Evolutionary conservation across 805 yeast genomes (phyloP).

Genomic region (Starmera caribaea): DNA sequence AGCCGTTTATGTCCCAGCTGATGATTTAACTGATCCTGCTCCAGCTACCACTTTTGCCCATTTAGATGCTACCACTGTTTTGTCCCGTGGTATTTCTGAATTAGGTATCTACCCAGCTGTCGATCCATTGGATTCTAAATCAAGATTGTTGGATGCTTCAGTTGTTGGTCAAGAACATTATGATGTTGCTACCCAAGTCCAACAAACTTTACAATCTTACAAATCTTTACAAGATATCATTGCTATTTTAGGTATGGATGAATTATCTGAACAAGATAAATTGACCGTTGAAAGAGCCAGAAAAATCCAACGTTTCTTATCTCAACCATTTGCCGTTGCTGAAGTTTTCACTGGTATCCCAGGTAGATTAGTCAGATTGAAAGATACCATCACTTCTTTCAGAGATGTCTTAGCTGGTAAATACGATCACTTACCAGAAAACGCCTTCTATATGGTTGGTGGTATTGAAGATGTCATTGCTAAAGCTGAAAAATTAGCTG

Average conservation of each 20-base stretch:
- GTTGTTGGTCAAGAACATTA: conserved; percentile 99
- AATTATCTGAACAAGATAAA: conserved; percentile 97
- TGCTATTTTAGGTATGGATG: conserved; percentile 99
- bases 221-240: conserved; percentile 99
- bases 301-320: conserved; percentile 99
- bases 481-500: conserved; percentile 98
- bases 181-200: conserved; percentile 88
- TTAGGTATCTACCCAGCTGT: conserved; percentile 99
- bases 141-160: conserved; percentile 94
- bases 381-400: conserved; percentile 92
- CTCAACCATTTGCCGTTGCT: conserved; percentile 99
- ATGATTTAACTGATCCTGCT: conserved; percentile 99
- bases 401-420: conserved; percentile 96
- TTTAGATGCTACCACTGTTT: conserved; percentile 99
- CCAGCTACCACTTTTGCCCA: conserved; percentile 99
- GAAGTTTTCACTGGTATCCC: conserved; percentile 99
- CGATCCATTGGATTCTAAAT: conserved; percentile 99
- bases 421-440: conserved; percentile 98
- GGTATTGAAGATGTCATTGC: conserved; percentile 98
- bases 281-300: conserved; percentile 99
- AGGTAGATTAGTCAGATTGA: conserved; percentile 95
- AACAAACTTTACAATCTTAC: conserved; percentile 98
- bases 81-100: conserved; percentile 99
- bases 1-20: conserved; percentile 99
- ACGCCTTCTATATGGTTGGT: conserved; percentile 99